phyloP scores from a whole-genome alignment of 345 rosid species.

The Eucalyptus erythrocorys region DNA sequence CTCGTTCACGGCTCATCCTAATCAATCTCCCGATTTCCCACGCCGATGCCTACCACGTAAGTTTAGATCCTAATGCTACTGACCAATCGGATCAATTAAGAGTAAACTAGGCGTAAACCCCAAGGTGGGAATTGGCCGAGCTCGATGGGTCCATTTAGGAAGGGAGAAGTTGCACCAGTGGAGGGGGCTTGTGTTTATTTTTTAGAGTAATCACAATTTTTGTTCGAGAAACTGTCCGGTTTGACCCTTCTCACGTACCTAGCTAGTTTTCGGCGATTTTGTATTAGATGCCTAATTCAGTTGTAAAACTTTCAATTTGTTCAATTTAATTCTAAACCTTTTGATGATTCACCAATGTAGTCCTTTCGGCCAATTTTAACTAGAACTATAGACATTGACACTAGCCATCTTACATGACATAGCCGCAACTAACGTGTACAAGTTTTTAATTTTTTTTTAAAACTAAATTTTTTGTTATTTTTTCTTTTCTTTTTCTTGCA shows the following conservation, averaged over 20 bases:
- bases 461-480: neutral
- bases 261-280: neutral
- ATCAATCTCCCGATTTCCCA: neutral
- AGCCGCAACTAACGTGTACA: accelerated
- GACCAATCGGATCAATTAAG: neutral
- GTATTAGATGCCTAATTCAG: neutral
- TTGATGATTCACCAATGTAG: neutral
- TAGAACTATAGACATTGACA: accelerated
- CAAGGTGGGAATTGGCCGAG: neutral
- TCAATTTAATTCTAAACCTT: neutral
- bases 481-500: neutral
- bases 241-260: neutral
- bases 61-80: neutral
- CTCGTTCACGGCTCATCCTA: neutral
- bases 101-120: neutral
- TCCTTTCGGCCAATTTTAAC: neutral
- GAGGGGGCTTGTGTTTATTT: neutral
- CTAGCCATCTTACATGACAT: accelerated
- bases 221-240: neutral
- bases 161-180: neutral
- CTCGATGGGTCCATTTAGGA: neutral
- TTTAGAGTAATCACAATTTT: neutral
- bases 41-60: neutral
- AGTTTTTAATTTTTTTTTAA: neutral
- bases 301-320: neutral